Base-by-base conservation (phyloP, 176 grass and related monocot species). In the Triticum timopheevii region DNA sequence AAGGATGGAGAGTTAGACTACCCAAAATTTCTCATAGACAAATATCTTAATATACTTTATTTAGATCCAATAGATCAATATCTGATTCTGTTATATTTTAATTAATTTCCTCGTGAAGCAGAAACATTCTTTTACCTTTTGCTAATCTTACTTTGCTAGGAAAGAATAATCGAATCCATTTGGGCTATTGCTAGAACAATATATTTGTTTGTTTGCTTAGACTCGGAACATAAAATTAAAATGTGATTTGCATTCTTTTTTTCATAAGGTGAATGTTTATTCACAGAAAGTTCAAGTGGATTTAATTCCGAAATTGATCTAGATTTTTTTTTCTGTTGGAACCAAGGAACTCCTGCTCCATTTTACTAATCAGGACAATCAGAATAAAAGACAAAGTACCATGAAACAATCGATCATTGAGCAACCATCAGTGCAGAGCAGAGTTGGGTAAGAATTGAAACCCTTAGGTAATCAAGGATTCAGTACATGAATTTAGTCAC, bases 371-470 rank as follows among this genome's bases (percentile, higher is more conserved):
- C 3, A 31, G 4, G 15, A 58, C 34, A 40, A 39, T 71, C 20
- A 71, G 35, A 71, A 40, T 71, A 71, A 71, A 71, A 39, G 68
- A 40, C 35, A 71, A 5, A 34, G 36, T 38, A 97, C 92, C 92
- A 97, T 97, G 56, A 92, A 84, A 58, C 95, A 90, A 86, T 97
- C 95, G 61, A 94, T 86, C 95, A 97, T 97, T 17, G 90, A 97
- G 80, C 95, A 97, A 40, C 95, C 95, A 91, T 97, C 95, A 25
- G 92, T 93, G 74, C 92, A 97, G 19, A 97, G 92, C 81, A 94
- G 88, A 34, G 95, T 94, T 8, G 92, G 92, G 73, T 94, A 97
- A 76, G 95, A 94, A 88, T 97, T 92, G 65, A 31, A 31, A 31
- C 31, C 31, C 31, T 31, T 31, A 30, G 28, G 2, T 30, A 30